phyloP scores from a whole-genome alignment of 305 asterid species.

The Caryopteris hybrid region DNA sequence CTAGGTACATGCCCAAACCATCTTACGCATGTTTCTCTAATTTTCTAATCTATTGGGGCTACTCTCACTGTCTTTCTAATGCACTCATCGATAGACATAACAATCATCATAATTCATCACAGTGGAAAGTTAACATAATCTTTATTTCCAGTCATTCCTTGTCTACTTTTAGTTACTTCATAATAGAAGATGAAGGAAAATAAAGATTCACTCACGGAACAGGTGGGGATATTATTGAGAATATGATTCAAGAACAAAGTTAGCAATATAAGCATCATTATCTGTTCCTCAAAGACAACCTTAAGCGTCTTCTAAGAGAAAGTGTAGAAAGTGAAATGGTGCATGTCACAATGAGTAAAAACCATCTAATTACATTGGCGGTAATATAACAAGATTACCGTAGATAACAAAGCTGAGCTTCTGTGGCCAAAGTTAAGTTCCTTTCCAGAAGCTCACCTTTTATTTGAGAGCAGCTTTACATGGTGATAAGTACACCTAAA shows the following conservation, averaged over 20 bases:
- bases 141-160: background rate
- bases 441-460: constrained; percentile 28
- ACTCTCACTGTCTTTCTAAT: too few relatives aligned
- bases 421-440: constrained; percentile 21
- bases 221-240: background rate
- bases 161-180: background rate
- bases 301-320: background rate
- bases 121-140: background rate
- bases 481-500: constrained; percentile 21
- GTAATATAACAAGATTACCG: constrained; percentile 16
- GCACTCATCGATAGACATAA: background rate
- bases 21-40: too few relatives aligned
- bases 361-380: background rate
- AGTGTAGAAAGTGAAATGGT: background rate
- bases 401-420: constrained; percentile 20
- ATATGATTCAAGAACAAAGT: background rate
- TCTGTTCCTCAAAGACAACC: background rate
- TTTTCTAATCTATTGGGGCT: too few relatives aligned
- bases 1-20: too few relatives aligned
- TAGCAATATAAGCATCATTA: background rate
- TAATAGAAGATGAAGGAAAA: background rate
- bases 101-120: background rate
- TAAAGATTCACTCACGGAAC: background rate
- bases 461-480: constrained; percentile 26
- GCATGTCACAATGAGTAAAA: background rate